Percentiles rank a stretch among this genome's conserved stretches.
phyloP scores from a whole-genome alignment of 1,284 basidiomycete species.

The Cutaneotrichosporon mucoides region DNA sequence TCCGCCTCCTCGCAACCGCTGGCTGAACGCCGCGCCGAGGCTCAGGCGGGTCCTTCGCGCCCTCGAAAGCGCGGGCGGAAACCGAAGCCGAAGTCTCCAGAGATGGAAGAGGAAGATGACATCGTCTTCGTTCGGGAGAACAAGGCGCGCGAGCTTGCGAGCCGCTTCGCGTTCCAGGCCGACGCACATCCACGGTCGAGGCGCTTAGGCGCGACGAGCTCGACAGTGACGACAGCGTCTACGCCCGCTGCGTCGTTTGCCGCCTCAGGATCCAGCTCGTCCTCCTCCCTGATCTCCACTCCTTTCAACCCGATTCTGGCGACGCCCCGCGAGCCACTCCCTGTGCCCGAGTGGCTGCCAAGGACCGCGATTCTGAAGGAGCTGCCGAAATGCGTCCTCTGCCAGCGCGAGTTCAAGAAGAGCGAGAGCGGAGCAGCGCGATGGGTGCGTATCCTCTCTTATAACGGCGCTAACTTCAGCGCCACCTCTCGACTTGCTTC shows the following conservation, averaged over 20 bases:
- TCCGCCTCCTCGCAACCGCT: too few relatives aligned
- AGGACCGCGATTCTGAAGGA: slow-evolving; percentile 25
- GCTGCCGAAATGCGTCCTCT: slow-evolving; percentile 30
- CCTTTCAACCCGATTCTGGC: neutral
- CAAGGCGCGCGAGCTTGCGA: neutral
- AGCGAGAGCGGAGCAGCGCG: slow-evolving; percentile 31
- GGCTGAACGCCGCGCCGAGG: too few relatives aligned
- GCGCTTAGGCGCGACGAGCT: too few relatives aligned
- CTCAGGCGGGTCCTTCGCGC: neutral
- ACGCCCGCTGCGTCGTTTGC: slow-evolving; percentile 42
- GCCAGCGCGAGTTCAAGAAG: slow-evolving; percentile 30
- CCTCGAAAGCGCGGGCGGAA: slow-evolving; percentile 1
- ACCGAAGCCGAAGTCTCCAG: slow-evolving; percentile 2
- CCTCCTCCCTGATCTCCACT: neutral
- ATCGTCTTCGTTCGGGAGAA: slow-evolving; percentile 17
- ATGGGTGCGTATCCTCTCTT: slow-evolving; percentile 34
- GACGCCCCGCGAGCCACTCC: slow-evolving; percentile 1
- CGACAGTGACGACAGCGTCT: slow-evolving; percentile 48
- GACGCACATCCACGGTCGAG: too few relatives aligned
- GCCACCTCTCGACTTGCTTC: slow-evolving; percentile 39
- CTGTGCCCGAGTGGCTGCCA: slow-evolving; percentile 38
- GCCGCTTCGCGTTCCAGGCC: slow-evolving; percentile 6
- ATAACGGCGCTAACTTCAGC: slow-evolving; percentile 17
- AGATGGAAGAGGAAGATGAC: slow-evolving; percentile 8
- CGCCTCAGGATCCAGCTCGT: slow-evolving; percentile 14